Evolutionary conservation across 805 yeast species (phyloP).

Genomic region (Yamadazyma endophytica): DNA sequence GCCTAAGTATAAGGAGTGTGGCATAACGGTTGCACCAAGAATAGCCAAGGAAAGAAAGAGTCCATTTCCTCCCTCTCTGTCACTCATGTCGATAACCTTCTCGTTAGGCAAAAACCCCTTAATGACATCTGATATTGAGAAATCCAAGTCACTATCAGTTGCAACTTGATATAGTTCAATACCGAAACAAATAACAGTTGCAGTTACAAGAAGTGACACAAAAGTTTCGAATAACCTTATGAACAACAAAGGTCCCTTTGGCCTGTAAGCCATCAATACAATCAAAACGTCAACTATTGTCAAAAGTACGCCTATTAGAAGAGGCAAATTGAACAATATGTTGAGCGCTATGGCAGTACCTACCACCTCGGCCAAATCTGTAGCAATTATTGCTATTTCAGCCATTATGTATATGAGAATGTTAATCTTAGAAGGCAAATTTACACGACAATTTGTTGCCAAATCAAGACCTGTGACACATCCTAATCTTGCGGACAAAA

Average conservation of each 20-base stretch:
- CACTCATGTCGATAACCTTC: slow-evolving; percentile 35
- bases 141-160: slow-evolving; percentile 38
- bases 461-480: slow-evolving; percentile 86
- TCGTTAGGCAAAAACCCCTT: slow-evolving; percentile 62
- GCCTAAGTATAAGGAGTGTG: slow-evolving; percentile 81
- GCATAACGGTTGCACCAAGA: slow-evolving; percentile 94
- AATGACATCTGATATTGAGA: slow-evolving; percentile 49
- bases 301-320: slow-evolving; percentile 67
- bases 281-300: slow-evolving; percentile 81
- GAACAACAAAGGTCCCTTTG: slow-evolving; percentile 68
- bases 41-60: slow-evolving; percentile 76
- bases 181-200: slow-evolving; percentile 74
- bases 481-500: slow-evolving; percentile 80
- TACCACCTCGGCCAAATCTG: slow-evolving; percentile 91
- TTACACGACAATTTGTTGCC: slow-evolving; percentile 75
- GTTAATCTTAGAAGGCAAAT: slow-evolving; percentile 67
- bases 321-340: slow-evolving; percentile 70
- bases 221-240: slow-evolving; percentile 75
- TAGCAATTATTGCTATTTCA: slow-evolving; percentile 84
- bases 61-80: slow-evolving; percentile 54
- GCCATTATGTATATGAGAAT: slow-evolving; percentile 63
- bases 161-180: slow-evolving; percentile 73
- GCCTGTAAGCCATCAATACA: slow-evolving; percentile 72
- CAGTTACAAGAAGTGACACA: slow-evolving; percentile 65
- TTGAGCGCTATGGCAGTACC: slow-evolving; percentile 88